A percentile compares a stretch with the other conserved stretches of the same genome.
phyloP scores from a whole-genome alignment of 2,329 filamentous ascomycete genomes.

The Monilinia laxa region DNA sequence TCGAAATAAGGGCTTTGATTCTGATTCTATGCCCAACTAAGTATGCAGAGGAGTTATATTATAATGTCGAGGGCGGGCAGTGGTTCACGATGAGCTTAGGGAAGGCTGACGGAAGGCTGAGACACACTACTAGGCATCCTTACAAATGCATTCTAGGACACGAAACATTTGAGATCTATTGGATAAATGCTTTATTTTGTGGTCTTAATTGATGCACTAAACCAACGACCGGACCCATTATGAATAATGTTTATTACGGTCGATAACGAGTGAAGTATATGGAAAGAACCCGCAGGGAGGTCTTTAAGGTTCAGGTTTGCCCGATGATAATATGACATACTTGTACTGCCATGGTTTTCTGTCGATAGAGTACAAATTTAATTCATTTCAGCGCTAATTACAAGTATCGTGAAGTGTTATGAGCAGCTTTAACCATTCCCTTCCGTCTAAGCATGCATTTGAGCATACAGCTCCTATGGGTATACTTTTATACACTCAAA shows the following conservation, averaged over 20 bases:
- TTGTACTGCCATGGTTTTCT: not conserved
- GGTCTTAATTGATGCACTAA: not conserved
- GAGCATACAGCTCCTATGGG: not conserved
- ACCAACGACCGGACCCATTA: no score
- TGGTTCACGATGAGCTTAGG: conserved; percentile 15
- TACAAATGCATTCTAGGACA: not conserved
- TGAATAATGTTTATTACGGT: not conserved
- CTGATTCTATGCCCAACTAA: not conserved
- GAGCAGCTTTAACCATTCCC: not conserved
- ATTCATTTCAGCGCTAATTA: not conserved
- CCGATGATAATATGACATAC: not conserved
- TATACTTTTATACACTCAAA: conserved; percentile 7
- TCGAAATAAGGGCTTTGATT: not conserved
- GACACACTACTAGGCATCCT: not conserved
- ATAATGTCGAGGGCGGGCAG: not conserved
- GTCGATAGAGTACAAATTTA: not conserved
- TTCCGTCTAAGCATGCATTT: not conserved
- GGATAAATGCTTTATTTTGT: not conserved
- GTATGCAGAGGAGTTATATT: not conserved
- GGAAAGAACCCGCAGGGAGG: conserved; percentile 1
- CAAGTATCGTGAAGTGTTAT: not conserved
- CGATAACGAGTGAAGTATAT: not conserved
- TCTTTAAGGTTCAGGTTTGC: not conserved
- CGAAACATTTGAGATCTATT: not conserved
- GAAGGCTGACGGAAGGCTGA: conserved; percentile 30